phyloP scores from a whole-genome alignment of 2,329 filamentous ascomycete genomes.

The Dothiorella sarmentorum region DNA sequence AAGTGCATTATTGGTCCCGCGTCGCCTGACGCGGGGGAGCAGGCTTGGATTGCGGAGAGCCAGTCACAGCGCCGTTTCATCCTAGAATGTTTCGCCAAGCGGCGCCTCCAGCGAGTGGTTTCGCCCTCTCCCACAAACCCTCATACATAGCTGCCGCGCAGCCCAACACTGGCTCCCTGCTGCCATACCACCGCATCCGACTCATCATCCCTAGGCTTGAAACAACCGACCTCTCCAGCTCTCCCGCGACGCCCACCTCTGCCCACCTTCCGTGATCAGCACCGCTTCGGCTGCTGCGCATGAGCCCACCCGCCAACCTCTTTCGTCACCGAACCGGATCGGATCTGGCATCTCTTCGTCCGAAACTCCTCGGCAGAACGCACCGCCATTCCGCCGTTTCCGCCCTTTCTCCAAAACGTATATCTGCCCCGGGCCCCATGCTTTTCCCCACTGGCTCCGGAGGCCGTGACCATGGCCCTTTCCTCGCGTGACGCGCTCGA shows the following conservation, averaged over 20 bases:
- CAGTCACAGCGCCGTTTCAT: conserved; percentile 1
- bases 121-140: not conserved
- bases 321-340: not conserved
- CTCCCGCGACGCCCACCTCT: no score
- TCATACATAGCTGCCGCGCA: not conserved
- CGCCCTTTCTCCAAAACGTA: conserved; percentile 2
- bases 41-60: conserved; percentile 6
- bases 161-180: no score
- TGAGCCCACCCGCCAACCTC: not conserved
- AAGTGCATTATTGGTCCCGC: not conserved
- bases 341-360: not conserved
- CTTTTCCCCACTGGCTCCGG: not conserved
- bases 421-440: conserved; percentile 1
- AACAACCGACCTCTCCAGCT: no score
- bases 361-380: not conserved
- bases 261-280: not conserved
- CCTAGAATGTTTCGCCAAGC: conserved; percentile 9
- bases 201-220: no score
- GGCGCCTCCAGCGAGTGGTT: not conserved
- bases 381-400: not conserved
- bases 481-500: not conserved
- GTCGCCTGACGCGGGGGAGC: not conserved
- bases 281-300: not conserved
- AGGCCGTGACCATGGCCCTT: not conserved
- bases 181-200: no score